phyloP scores from a whole-genome alignment of 2,329 filamentous ascomycete genomes.

The Diaporthe eres region DNA sequence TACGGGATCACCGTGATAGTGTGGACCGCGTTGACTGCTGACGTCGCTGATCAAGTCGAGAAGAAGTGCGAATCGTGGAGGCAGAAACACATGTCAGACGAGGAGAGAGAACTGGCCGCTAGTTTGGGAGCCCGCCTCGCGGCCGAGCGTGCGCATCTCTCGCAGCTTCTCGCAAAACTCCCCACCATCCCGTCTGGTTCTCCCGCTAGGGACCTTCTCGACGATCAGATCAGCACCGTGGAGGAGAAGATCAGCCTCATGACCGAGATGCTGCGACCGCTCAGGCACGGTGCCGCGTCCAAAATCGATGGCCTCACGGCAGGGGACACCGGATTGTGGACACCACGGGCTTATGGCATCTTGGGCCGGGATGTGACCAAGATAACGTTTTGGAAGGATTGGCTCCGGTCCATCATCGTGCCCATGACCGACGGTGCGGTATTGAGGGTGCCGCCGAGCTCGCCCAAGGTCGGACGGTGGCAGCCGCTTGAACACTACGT shows the following conservation, averaged over 20 bases:
- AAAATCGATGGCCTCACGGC: constrained; percentile 98
- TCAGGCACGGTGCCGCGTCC: constrained; percentile 93
- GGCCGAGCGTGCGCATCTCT: constrained; percentile 89
- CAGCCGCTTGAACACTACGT: constrained; percentile 97
- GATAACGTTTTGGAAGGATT: constrained; percentile 98
- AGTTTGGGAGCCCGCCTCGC: constrained; percentile 92
- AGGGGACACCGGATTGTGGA: constrained; percentile 96
- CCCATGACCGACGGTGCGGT: constrained; percentile 94
- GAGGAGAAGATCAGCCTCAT: constrained; percentile 98
- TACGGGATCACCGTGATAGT: constrained; percentile 93
- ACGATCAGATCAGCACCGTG: constrained; percentile 94
- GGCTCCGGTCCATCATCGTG: constrained; percentile 92
- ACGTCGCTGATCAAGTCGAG: constrained; percentile 87
- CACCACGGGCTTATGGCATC: constrained; percentile 92
- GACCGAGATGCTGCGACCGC: constrained; percentile 93
- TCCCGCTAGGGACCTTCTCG: constrained; percentile 83
- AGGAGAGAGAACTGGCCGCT: constrained; percentile 91
- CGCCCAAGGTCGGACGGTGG: constrained; percentile 92
- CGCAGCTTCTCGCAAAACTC: constrained; percentile 86
- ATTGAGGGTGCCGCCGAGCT: constrained; percentile 86
- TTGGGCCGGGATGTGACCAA: constrained; percentile 86
- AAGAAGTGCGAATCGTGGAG: constrained; percentile 86
- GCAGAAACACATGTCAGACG: constrained; percentile 88
- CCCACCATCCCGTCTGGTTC: constrained; percentile 86
- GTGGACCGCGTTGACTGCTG: constrained; percentile 88